A percentile compares a stretch with the other conserved stretches of the same genome.
Evolutionary conservation across 139 green algal species (phyloP).

Genomic region (Coelastrella sp.): DNA sequence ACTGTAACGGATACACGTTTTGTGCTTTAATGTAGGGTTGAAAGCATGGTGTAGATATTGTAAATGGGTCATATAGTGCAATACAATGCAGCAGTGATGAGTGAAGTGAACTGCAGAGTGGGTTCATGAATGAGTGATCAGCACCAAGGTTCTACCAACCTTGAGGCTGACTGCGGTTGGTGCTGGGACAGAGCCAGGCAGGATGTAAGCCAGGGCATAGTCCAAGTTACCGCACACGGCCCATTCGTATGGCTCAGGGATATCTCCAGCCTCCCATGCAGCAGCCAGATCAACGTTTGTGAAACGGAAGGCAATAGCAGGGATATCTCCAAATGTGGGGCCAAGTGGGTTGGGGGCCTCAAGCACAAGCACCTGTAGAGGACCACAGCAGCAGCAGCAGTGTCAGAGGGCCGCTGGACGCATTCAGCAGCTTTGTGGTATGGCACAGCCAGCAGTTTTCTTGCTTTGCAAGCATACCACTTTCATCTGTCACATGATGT

Average conservation of each 20-base stretch:
- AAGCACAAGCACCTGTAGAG: slow-evolving; percentile 17
- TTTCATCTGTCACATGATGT: too few relatives aligned
- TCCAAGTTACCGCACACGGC: slow-evolving; percentile 27
- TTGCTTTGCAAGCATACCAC: too few relatives aligned
- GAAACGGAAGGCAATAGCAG: slow-evolving; percentile 37
- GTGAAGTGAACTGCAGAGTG: too few relatives aligned
- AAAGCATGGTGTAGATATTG: too few relatives aligned
- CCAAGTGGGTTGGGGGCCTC: slow-evolving; percentile 19
- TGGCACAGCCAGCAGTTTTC: too few relatives aligned
- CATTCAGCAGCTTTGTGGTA: not conserved
- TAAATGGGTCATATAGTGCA: too few relatives aligned
- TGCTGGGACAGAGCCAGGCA: not conserved
- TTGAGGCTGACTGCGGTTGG: slow-evolving; percentile 7
- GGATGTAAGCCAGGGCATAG: slow-evolving; percentile 10
- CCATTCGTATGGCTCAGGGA: not conserved
- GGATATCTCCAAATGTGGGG: not conserved
- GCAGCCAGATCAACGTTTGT: not conserved
- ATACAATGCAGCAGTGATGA: too few relatives aligned
- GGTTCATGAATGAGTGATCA: too few relatives aligned
- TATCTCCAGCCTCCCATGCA: not conserved
- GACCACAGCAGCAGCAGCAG: not conserved
- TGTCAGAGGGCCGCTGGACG: not conserved
- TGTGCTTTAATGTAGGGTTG: too few relatives aligned
- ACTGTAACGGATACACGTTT: too few relatives aligned
- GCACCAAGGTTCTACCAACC: too few relatives aligned